Percentiles rank a stretch among this genome's conserved stretches.
phyloP scores from a whole-genome alignment of 1,284 basidiomycete species.

The Apiotrichum mycotoxinovorans region DNA sequence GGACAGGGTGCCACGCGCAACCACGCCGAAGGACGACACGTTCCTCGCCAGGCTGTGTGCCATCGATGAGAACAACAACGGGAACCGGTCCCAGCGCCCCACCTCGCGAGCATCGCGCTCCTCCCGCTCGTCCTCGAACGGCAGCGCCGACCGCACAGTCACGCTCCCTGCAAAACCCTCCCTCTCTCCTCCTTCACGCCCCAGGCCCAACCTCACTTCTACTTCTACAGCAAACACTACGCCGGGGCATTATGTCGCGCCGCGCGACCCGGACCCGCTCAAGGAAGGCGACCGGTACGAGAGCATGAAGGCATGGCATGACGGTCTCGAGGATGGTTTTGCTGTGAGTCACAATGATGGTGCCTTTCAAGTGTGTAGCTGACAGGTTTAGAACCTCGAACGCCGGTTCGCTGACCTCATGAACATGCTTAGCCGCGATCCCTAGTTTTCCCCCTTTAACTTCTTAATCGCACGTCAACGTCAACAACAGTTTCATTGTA shows the following conservation, averaged over 20 bases:
- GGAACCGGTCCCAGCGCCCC: neutral
- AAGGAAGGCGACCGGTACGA: neutral
- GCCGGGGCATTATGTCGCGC: neutral
- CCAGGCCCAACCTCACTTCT: too few relatives aligned
- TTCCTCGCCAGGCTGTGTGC: conserved; percentile 14
- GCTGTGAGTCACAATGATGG: conserved; percentile 5
- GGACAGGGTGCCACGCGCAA: neutral
- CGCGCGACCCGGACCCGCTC: neutral
- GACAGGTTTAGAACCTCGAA: conserved; percentile 7
- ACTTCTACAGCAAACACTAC: too few relatives aligned
- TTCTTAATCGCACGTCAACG: neutral
- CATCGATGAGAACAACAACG: neutral
- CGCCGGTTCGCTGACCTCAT: conserved; percentile 9
- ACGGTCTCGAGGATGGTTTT: conserved; percentile 7
- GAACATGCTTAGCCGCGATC: neutral
- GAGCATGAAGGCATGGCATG: conserved; percentile 13
- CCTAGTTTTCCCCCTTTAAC: neutral
- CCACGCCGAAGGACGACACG: conserved; percentile 8
- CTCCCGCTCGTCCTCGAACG: neutral
- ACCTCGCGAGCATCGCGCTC: too few relatives aligned
- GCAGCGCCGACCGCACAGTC: neutral
- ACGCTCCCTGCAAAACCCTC: too few relatives aligned
- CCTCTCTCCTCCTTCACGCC: too few relatives aligned
- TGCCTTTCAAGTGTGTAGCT: too few relatives aligned
- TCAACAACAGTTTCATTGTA: neutral